Evolutionary conservation across 2,329 filamentous ascomycete genomes (phyloP), one percentile per base, ranked within the genome.

Genomic region (Bipolaris oryzae): DNA sequence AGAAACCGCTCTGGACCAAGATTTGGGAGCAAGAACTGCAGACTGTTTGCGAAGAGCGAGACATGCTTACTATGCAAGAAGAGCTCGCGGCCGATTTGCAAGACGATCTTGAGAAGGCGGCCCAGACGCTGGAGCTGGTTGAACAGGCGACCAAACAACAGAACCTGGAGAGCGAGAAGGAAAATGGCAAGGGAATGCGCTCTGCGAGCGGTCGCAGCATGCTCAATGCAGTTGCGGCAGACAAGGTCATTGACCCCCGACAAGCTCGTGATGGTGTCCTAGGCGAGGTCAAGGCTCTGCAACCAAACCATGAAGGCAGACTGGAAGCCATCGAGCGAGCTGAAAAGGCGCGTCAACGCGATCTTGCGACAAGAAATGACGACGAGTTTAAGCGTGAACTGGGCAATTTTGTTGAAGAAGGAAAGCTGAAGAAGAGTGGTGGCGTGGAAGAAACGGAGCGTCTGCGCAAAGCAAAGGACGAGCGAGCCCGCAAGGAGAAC

Each of bases 141-240:
- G 95, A 99, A 77, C 90, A 98, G 78, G 95, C 95, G 7, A 98
- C 93, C n/a, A 96, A 96, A 78, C 92, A 98, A 78, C 95, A 99
- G 74, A 90, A 85, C 53, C 71, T 96, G 77, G 91, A 96, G 74
- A 89, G 89, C 58, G 84, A 80, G 45, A 84, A 85, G 47, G 84
- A 84, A 39, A 72, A 63, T 16, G 55, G 59, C 4, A 80, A 70
- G n/a, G 76, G 81, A 46, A 70, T 66, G 39, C 76, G 76, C 51
- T 81, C 82, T 5, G 85, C 85, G n/a, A 84, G 82, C 41, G 73
- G 74, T 37, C 71, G 70, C 15, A 72, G 69, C 48, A 55, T 70
- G 15, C 44, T 76, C 34, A 70, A 72, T 47, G 75, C 76, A 13
- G 72, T 75, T 1, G 68, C 70, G 1, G 53, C 74, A 15, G 82